Base-by-base conservation (phyloP, 2,329 filamentous ascomycete species). In the Claviceps arundinis region DNA sequence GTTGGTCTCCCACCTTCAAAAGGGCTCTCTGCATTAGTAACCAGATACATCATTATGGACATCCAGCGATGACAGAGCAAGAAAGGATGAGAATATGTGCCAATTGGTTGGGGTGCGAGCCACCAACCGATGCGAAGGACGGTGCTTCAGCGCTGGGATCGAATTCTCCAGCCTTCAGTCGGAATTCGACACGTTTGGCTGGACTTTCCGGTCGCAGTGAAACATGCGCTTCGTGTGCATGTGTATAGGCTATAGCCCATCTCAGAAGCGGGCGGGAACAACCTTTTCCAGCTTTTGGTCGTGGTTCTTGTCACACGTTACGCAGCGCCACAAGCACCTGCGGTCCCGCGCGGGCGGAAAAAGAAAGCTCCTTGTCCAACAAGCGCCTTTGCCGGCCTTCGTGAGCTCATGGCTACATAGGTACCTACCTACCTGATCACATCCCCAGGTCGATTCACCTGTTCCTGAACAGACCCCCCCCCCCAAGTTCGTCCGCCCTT, bases 141-240 rank as follows among this genome's bases (percentile, higher is more conserved):
- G 22, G 30, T 38, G 37, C 37, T 26, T 30, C 41, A 22, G 37
- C 47, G 37, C 47, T 16, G 13, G 22, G 37, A 48, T 48, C 47
- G 47, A 41, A 41, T 40, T 48, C 37, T 41, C 47, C 47, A 48
- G 22, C 14, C 37, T 48, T 41, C 22, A 24, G 34, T 40, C 47
- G 37, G 37, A 22, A 26, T 26, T 22, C n/a, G 47, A 48, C 47
- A 48, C 47, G 47, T 41, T 48, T 48, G 47, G 47, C 47, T 48
- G 47, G 37, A 37, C 47, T 48, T 48, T 48, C 47, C 47, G 47
- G 47, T 41, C 47, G 37, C 30, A 38, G 47, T 48, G 47, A 48
- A 48, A 41, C 47, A 48, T 48, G 47, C 47, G 17, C 37, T 48
- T 48, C 17, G 47, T 37, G 37, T 48, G 26, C 24, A 47, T 47